Conservation (phyloP, 1,139 yeast genomes). For the Geotrichum fermentans region DNA sequence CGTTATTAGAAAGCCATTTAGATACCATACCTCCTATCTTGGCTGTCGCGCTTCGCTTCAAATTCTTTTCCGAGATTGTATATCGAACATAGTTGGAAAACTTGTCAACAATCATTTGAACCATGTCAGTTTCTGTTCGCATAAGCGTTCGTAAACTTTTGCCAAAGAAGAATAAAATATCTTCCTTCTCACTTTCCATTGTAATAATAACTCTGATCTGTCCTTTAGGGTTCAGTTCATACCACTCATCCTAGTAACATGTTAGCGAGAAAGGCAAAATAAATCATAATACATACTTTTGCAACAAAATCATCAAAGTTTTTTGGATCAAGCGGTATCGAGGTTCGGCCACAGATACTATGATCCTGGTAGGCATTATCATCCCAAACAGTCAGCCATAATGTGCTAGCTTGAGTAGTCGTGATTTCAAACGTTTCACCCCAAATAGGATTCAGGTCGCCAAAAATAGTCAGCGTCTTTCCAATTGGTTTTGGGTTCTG, state of each 20-base stretch:
- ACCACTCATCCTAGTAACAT: constrained; percentile 38
- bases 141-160: constrained; percentile 62
- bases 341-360: constrained; percentile 64
- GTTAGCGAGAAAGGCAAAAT: neutral
- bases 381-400: constrained; percentile 72
- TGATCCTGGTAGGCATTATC: constrained; percentile 53
- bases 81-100: constrained; percentile 44
- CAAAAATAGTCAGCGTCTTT: constrained; percentile 60
- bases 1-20: constrained; percentile 46
- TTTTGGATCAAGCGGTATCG: constrained; percentile 58
- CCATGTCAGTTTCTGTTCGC: constrained; percentile 59
- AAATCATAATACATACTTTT: constrained; percentile 30
- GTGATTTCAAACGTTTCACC: constrained; percentile 70
- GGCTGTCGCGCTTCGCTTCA: constrained; percentile 30
- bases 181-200: constrained; percentile 71
- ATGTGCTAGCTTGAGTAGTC: constrained; percentile 34
- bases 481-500: constrained; percentile 56
- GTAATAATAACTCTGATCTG: constrained; percentile 58
- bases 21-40: constrained; percentile 46
- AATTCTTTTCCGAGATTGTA: constrained; percentile 41
- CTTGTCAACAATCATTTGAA: constrained; percentile 63
- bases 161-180: constrained; percentile 75
- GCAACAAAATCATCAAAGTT: constrained; percentile 65
- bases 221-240: constrained; percentile 68
- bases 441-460: constrained; percentile 74